Conservation (phyloP, 2,329 filamentous ascomycete species). For the Nannizzia gypsea region DNA sequence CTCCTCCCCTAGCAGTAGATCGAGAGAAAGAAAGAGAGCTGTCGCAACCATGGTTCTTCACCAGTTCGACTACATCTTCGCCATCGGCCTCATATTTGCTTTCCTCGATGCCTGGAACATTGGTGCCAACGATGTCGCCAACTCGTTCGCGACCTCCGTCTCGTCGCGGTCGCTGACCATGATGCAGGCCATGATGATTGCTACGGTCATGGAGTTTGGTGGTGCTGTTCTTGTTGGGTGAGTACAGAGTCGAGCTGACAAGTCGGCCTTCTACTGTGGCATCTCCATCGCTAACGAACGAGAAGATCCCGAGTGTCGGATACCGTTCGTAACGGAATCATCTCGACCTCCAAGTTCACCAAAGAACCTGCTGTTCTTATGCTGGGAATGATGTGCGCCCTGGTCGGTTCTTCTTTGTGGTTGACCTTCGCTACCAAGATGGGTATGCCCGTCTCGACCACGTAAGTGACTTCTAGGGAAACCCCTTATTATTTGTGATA, state of each 20-base stretch:
- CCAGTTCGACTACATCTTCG: constrained; percentile 32
- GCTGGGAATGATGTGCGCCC: constrained; percentile 29
- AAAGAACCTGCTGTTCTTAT: constrained; percentile 27
- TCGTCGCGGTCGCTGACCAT: constrained; percentile 42
- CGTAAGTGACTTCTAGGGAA: constrained; percentile 7
- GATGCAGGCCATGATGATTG: constrained; percentile 40
- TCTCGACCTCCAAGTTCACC: constrained; percentile 28
- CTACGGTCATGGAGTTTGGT: constrained; percentile 40
- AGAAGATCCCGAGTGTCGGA: constrained; percentile 27
- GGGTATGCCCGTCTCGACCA: constrained; percentile 34
- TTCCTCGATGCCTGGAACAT: constrained; percentile 28
- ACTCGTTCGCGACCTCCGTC: constrained; percentile 43
- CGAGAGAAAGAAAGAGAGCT: not conserved
- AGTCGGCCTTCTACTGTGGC: not conserved
- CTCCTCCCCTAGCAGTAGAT: not conserved
- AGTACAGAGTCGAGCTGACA: not conserved
- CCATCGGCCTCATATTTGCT: constrained; percentile 30
- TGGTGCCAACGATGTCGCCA: constrained; percentile 42
- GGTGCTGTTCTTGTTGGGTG: constrained; percentile 42
- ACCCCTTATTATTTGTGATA: not conserved
- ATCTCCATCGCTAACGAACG: not conserved
- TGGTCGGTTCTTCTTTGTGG: constrained; percentile 29
- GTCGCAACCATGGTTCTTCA: constrained; percentile 11
- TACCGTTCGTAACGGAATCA: constrained; percentile 37
- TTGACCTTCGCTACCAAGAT: constrained; percentile 25